These are phyloP conservation scores for Cymbopogon citratus DNA, from an alignment of 176 grass and related monocot genomes.

Conservation along the genomic window DNA sequence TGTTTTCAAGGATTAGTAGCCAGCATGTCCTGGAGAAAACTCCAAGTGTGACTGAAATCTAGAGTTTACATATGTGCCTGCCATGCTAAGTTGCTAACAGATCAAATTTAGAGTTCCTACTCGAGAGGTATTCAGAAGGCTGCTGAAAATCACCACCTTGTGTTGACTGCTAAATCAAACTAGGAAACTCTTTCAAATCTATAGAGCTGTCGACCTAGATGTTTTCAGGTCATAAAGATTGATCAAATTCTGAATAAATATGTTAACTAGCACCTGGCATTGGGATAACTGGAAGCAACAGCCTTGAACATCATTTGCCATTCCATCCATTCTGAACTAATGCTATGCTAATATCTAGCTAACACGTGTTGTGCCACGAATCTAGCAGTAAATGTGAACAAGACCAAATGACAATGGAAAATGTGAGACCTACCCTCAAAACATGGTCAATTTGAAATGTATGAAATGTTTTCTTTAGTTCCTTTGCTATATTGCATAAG, in stretches of 20 bases:
- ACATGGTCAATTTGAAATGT: slow-evolving; percentile 51
- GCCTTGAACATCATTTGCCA: neutral
- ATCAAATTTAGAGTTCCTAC: neutral
- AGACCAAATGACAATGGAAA: neutral
- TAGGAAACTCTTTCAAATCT: neutral
- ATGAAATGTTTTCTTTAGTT: slow-evolving; percentile 40
- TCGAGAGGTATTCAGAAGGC: neutral
- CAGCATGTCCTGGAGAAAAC: neutral
- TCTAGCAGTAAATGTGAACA: neutral
- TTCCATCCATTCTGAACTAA: neutral
- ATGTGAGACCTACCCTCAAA: slow-evolving; percentile 37
- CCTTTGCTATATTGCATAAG: slow-evolving; percentile 50
- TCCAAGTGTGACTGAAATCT: neutral
- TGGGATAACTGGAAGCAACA: neutral
- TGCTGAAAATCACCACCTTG: neutral
- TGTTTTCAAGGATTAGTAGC: neutral
- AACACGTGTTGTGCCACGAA: neutral
- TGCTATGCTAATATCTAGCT: neutral
- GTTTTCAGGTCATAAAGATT: neutral
- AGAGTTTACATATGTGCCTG: neutral
- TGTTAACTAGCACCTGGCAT: neutral
- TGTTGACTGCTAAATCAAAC: neutral
- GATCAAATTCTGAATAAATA: neutral
- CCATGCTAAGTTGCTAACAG: neutral
- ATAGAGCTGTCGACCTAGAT: neutral